Percentiles rank a stretch among this genome's conserved stretches.
phyloP scores from a whole-genome alignment of 2,329 filamentous ascomycete genomes.

The Purpureocillium takamizusanense region DNA sequence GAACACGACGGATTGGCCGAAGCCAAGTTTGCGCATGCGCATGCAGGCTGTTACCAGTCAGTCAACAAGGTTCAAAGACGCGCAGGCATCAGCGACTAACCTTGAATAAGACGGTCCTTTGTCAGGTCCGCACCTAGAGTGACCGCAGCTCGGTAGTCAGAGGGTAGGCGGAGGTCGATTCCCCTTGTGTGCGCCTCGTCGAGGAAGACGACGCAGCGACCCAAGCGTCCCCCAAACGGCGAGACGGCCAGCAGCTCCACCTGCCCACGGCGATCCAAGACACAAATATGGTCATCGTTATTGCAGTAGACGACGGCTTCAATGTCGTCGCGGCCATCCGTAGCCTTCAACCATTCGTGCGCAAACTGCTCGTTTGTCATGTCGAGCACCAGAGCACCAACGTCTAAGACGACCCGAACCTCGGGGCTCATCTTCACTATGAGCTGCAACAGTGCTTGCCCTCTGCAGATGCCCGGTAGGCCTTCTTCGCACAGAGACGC shows the following conservation, averaged over 20 bases:
- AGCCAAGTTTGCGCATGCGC: constrained; percentile 56
- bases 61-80: background rate
- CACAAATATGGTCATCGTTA: constrained; percentile 40
- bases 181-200: constrained; percentile 64
- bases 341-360: constrained; percentile 35
- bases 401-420: constrained; percentile 56
- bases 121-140: constrained; percentile 55
- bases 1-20: constrained; percentile 55
- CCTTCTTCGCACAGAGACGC: background rate
- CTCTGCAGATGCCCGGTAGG: constrained; percentile 5
- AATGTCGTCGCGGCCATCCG: background rate
- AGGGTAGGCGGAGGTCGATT: constrained; percentile 54
- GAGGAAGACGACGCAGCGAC: constrained; percentile 54
- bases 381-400: constrained; percentile 61
- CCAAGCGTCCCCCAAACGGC: constrained; percentile 44
- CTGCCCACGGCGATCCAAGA: constrained; percentile 37
- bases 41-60: constrained; percentile 44
- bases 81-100: constrained; percentile 34
- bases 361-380: constrained; percentile 47
- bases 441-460: constrained; percentile 30
- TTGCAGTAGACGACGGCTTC: constrained; percentile 44
- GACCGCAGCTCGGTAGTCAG: constrained; percentile 50
- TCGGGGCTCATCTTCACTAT: constrained; percentile 27
- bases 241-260: constrained; percentile 45
- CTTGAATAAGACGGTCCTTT: constrained; percentile 61